Evolutionary conservation across 306 rosid genomes (phyloP), one percentile per base, ranked within the genome.

Genomic region (Cicer arietinum): DNA sequence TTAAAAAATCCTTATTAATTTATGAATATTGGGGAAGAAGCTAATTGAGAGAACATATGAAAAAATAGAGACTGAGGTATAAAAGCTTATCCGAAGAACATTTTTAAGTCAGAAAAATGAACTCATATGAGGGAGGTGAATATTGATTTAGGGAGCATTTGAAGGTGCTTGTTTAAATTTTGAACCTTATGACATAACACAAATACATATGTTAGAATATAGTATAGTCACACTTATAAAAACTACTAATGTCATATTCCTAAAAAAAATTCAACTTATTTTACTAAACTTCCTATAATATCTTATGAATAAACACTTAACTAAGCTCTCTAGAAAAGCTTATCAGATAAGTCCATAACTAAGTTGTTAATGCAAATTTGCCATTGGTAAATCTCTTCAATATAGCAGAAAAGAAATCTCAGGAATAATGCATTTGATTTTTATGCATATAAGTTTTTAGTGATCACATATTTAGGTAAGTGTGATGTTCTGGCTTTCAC

Each of bases 391-490:
- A 72, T 77, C 53, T 69, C 39, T 7, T 11, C 2, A 17, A 45
- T 42, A 25, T 7, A 35, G 11, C 43, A 22, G 54, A 68, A 41
- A 56, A 8, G 41, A 66, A 62, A 35, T 73, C 22, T 30, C 22
- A 0, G 67, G 56, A 51, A 62, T 43, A 70, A 69, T 35, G 73
- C 37, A 8, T 73, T 57, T 73, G 14, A 67, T 68, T 30, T 65
- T n/a, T 39, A 17, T 52, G 80, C 70, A 11, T 48, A 42, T 61
- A 39, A 16, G 4, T 52, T 52, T 52, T 25, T n/a, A 10, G 44
- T 40, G 10, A 48, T 73, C 47, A 54, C 22, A 12, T 16, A 12
- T 16, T 50, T 47, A 37, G 71, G 48, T 9, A 20, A 67, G 8
- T 17, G 10, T 43, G 10, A 11, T 74, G 42, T 45, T 63, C 8